These are phyloP conservation scores for Eudorina sp. DNA, from an alignment of 139 green algal species.

Conservation along the genomic window DNA sequence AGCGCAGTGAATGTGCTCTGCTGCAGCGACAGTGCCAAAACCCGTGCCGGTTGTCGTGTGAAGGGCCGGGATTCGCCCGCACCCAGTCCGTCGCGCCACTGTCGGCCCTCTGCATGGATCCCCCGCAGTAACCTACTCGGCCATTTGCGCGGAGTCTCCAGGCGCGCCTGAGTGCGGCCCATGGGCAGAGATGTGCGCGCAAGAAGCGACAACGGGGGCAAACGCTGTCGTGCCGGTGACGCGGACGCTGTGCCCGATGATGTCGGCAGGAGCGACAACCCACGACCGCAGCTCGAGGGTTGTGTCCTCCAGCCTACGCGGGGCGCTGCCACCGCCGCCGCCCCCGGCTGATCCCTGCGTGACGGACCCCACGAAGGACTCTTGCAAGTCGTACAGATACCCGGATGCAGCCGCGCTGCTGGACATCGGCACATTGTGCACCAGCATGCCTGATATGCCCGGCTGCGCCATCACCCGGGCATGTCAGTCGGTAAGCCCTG, in stretches of 20 bases:
- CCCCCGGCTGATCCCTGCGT: conserved; percentile 31
- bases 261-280: background rate
- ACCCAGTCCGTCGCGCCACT: no score
- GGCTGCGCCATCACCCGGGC: conserved; percentile 27
- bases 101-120: no score
- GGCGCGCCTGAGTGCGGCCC: conserved; percentile 4
- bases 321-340: background rate
- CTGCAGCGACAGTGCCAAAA: no score
- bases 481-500: conserved; percentile 10
- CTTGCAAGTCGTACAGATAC: conserved; percentile 32
- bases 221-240: no score
- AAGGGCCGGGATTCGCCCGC: no score
- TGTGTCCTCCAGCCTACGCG: no score
- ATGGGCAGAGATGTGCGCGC: background rate
- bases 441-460: conserved; percentile 51
- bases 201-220: background rate
- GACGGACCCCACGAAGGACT: background rate
- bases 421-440: conserved; percentile 32
- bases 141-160: background rate
- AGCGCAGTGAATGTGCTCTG: no score
- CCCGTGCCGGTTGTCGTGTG: no score
- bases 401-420: background rate
- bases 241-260: no score
- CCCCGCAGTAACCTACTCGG: conserved; percentile 31
- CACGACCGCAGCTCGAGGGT: no score